These are phyloP conservation scores for Ganoderma lingzhi DNA, from an alignment of 1,284 basidiomycete species.

Conservation along the genomic window DNA sequence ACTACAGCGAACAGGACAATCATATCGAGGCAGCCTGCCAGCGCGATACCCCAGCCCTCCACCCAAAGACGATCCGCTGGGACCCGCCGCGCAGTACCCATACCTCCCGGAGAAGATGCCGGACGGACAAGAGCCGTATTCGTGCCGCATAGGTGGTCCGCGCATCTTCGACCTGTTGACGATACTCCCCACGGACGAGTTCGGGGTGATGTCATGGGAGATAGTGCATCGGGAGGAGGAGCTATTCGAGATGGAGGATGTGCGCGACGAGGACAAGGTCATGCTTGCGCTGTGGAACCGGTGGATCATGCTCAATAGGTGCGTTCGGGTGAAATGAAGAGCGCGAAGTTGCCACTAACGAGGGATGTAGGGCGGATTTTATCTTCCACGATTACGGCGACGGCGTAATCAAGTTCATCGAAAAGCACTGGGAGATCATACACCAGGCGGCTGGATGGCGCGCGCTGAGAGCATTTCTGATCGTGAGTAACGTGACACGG, in stretches of 20 bases:
- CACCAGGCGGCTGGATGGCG: slow-evolving; percentile 72
- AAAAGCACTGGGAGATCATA: slow-evolving; percentile 69
- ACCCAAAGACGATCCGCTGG: slow-evolving; percentile 52
- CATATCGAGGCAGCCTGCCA: slow-evolving; percentile 33
- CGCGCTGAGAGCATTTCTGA: slow-evolving; percentile 65
- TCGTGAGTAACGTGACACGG: slow-evolving; percentile 49
- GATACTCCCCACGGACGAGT: slow-evolving; percentile 62
- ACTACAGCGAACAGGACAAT: not conserved
- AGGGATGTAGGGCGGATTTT: slow-evolving; percentile 52
- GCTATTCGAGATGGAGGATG: slow-evolving; percentile 70
- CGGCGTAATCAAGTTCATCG: slow-evolving; percentile 61
- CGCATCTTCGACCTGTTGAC: slow-evolving; percentile 70
- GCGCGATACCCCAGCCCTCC: slow-evolving; percentile 50
- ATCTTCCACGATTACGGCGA: slow-evolving; percentile 57
- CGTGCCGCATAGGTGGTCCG: slow-evolving; percentile 70
- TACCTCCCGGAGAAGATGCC: slow-evolving; percentile 58
- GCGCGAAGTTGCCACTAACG: not conserved
- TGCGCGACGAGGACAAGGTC: slow-evolving; percentile 76
- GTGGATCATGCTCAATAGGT: slow-evolving; percentile 76
- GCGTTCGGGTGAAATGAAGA: slow-evolving; percentile 24
- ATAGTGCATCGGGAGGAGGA: slow-evolving; percentile 77
- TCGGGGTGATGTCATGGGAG: slow-evolving; percentile 70
- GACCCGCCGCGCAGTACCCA: slow-evolving; percentile 59
- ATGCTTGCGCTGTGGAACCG: slow-evolving; percentile 78
- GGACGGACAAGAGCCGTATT: slow-evolving; percentile 53